Evolutionary conservation across 192 early-diverging fungal genomes (phyloP).

Genomic region (Globomyces pollinis-pini): DNA sequence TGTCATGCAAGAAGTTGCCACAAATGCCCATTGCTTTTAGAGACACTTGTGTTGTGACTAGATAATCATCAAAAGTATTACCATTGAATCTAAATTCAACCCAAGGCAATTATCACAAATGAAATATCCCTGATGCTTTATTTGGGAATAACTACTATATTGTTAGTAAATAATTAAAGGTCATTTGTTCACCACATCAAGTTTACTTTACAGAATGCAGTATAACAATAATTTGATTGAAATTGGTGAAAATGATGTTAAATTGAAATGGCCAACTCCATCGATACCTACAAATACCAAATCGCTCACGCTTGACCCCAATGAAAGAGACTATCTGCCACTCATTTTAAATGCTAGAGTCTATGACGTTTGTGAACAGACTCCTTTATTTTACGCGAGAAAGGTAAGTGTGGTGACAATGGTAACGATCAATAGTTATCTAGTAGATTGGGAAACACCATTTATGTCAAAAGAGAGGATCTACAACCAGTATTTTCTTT

Average conservation of each 20-base stretch:
- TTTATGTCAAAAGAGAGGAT: conserved; percentile 47
- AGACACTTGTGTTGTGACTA: too few relatives aligned
- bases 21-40: too few relatives aligned
- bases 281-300: conserved; percentile 17
- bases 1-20: too few relatives aligned
- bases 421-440: conserved; percentile 14
- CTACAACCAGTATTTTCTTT: conserved; percentile 48
- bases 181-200: neutral
- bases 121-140: too few relatives aligned
- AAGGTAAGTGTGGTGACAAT: conserved; percentile 13
- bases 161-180: neutral
- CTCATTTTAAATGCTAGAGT: conserved; percentile 44
- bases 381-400: conserved; percentile 26
- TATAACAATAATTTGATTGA: conserved; percentile 9
- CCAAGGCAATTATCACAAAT: too few relatives aligned
- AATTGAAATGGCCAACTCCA: conserved; percentile 20
- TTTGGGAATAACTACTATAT: neutral
- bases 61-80: too few relatives aligned
- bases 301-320: neutral
- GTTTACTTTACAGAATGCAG: conserved; percentile 1
- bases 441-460: conserved; percentile 19
- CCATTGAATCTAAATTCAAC: too few relatives aligned
- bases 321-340: conserved; percentile 34
- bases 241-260: neutral
- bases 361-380: conserved; percentile 33